phyloP scores from a whole-genome alignment of 352 stramenopile genomes.

The Phytophthora idaei region DNA sequence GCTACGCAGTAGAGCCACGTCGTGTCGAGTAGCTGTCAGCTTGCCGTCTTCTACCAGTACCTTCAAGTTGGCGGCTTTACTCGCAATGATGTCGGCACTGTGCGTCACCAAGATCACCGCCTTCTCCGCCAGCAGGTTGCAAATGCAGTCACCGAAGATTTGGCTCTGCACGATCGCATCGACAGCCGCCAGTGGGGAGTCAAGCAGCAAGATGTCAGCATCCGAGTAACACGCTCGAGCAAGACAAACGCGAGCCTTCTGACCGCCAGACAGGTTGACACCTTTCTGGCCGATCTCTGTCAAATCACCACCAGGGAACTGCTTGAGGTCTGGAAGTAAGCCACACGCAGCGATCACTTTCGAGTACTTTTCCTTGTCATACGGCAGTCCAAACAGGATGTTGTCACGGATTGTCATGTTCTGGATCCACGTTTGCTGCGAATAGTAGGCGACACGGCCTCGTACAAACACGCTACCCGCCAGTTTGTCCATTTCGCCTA shows the following conservation, averaged over 20 bases:
- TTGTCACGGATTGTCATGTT: constrained; percentile 95
- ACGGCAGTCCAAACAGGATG: constrained; percentile 90
- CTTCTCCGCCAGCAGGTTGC: constrained; percentile 40
- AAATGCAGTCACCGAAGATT: constrained; percentile 77
- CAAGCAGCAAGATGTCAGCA: too few species aligned
- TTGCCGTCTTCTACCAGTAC: too few species aligned
- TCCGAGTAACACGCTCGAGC: too few species aligned
- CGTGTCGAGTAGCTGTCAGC: neutral
- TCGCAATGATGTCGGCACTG: too few species aligned
- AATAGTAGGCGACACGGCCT: neutral
- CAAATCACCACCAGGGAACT: too few species aligned
- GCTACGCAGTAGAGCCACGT: constrained; percentile 11
- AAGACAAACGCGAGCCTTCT: too few species aligned
- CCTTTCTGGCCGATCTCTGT: too few species aligned
- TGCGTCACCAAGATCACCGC: constrained; percentile 88
- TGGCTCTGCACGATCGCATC: constrained; percentile 93
- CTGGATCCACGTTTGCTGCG: constrained; percentile 93
- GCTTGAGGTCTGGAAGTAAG: too few species aligned
- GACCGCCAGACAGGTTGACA: too few species aligned
- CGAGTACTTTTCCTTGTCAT: constrained; percentile 51
- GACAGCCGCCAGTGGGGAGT: constrained; percentile 45
- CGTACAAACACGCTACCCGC: too few species aligned
- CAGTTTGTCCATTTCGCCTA: constrained; percentile 78
- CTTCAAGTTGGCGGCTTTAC: too few species aligned
- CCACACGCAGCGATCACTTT: constrained; percentile 48